These are phyloP conservation scores for Panaeolus cyanescens DNA, from an alignment of 768 basidiomycete genomes.

Conservation along the genomic window DNA sequence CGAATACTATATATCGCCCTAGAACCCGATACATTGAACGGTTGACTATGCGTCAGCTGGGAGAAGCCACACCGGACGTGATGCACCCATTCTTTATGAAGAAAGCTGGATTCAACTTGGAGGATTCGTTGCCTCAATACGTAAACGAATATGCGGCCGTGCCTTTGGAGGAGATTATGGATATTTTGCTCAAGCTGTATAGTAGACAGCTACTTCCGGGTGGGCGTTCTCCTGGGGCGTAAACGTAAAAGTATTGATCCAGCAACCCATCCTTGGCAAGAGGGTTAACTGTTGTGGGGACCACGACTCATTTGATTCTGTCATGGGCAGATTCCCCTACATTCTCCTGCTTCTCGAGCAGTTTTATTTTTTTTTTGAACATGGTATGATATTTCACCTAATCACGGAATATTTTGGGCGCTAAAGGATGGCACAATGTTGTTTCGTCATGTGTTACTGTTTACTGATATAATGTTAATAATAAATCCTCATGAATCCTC, in stretches of 20 bases:
- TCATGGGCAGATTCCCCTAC: not conserved
- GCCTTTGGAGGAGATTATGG: conserved; percentile 85
- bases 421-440: too few species aligned
- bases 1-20: conserved; percentile 52
- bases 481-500: too few species aligned
- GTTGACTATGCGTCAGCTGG: conserved; percentile 83
- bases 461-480: too few species aligned
- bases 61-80: conserved; percentile 86
- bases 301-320: conserved; percentile 4
- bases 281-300: too few species aligned
- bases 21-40: conserved; percentile 71
- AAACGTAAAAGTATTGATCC: not conserved
- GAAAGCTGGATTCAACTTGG: conserved; percentile 79
- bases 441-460: too few species aligned
- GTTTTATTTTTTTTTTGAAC: too few species aligned
- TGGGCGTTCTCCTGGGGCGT: conserved; percentile 13
- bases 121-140: conserved; percentile 84
- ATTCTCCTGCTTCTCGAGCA: too few species aligned
- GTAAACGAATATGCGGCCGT: conserved; percentile 86
- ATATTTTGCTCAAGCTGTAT: conserved; percentile 73
- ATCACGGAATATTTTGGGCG: too few species aligned
- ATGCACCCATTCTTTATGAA: conserved; percentile 90
- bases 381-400: too few species aligned
- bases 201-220: conserved; percentile 64
- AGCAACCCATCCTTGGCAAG: too few species aligned